Conservation (phyloP, 305 asterid species). For the Fraxinus xanthoxyloides region DNA sequence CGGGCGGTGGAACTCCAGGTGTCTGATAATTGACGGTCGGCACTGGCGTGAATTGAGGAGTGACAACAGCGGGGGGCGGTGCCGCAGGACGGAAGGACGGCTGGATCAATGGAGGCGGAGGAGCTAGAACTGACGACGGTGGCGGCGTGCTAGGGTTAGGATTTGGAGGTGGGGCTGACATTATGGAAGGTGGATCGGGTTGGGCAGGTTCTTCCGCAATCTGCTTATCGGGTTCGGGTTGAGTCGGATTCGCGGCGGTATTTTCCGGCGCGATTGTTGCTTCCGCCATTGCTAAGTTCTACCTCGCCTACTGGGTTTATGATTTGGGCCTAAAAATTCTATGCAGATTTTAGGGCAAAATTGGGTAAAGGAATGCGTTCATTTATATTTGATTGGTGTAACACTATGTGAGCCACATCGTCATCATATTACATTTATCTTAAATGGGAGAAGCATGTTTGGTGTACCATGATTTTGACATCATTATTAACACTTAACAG, state of each 20-base stretch:
- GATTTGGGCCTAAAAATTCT: neutral
- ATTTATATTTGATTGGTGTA: neutral
- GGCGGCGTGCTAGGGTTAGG: slow-evolving; percentile 46
- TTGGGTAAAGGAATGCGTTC: neutral
- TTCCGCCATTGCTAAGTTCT: slow-evolving; percentile 57
- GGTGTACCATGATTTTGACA: too few species aligned
- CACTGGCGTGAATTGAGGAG: slow-evolving; percentile 57
- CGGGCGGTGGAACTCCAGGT: slow-evolving; percentile 75
- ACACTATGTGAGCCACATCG: neutral
- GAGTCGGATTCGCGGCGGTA: slow-evolving; percentile 17
- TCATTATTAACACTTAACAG: too few species aligned
- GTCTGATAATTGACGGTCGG: slow-evolving; percentile 41
- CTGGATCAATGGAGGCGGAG: slow-evolving; percentile 61
- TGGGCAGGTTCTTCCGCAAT: slow-evolving; percentile 18
- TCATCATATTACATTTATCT: neutral
- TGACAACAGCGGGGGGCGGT: slow-evolving; percentile 31
- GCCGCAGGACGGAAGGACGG: slow-evolving; percentile 66
- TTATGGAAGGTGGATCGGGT: slow-evolving; percentile 39
- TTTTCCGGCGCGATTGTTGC: slow-evolving; percentile 47
- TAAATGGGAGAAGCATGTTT: too few species aligned
- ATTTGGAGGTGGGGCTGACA: slow-evolving; percentile 34
- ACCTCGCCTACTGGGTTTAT: neutral
- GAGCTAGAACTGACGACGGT: slow-evolving; percentile 41
- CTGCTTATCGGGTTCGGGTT: slow-evolving; percentile 35
- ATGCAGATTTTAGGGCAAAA: neutral